These are phyloP conservation scores for Carex parvula DNA, from an alignment of 176 grass and related monocot genomes.

Conservation along the genomic window DNA sequence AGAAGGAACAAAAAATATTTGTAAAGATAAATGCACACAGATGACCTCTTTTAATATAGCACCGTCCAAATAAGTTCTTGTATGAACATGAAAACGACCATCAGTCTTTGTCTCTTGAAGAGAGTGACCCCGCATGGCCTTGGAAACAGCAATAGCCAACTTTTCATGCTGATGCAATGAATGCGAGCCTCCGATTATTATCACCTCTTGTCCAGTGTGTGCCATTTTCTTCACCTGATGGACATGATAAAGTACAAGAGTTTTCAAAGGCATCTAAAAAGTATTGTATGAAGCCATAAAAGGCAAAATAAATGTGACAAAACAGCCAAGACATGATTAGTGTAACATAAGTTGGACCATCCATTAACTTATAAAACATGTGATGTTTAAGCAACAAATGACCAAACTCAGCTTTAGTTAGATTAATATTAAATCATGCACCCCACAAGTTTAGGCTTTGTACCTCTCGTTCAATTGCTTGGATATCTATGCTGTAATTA, in stretches of 20 bases:
- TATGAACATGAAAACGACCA: conserved; percentile 87
- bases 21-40: conserved; percentile 29
- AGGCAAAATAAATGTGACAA: not conserved
- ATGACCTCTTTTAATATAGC: conserved; percentile 89
- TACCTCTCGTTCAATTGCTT: conserved; percentile 95
- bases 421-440: conserved; percentile 23
- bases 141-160: conserved; percentile 89
- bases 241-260: conserved; percentile 7
- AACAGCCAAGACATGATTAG: conserved; percentile 7
- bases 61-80: conserved; percentile 88
- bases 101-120: conserved; percentile 94
- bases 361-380: not conserved
- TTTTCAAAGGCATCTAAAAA: not conserved
- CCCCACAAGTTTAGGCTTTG: conserved; percentile 25
- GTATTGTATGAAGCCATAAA: not conserved
- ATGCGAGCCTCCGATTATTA: conserved; percentile 87
- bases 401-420: conserved; percentile 5
- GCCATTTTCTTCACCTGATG: conserved; percentile 90
- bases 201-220: conserved; percentile 81
- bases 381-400: conserved; percentile 2
- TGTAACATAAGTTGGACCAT: not conserved
- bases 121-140: conserved; percentile 95
- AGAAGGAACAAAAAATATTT: not conserved
- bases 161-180: conserved; percentile 91
- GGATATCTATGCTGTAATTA: conserved; percentile 93